Base-by-base conservation (phyloP, 148 eudicot species). In the Silene uniflora region DNA sequence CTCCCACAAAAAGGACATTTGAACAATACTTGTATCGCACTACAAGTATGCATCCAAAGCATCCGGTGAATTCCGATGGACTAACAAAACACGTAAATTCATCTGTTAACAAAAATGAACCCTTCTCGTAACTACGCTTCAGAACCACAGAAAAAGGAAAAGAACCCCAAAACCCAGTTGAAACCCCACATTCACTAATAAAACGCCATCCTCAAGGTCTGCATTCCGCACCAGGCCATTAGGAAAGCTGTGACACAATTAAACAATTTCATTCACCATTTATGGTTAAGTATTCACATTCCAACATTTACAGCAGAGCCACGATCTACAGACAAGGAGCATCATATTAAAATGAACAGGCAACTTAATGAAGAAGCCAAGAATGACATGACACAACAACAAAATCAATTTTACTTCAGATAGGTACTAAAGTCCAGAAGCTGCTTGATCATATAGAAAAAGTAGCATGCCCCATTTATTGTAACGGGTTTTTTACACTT, bases 161-260 rank as follows among this genome's bases (percentile, higher is more conserved):
- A 24, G 63, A 71, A 58, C 80, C 83, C 87, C 83, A 17, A 58
- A 83, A 80, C 84, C 86, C 84, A 55, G 81, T 75, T 82, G 80
- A 81, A 67, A 71, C 76, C 77, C 83, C 69, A 74, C 78, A 86
- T 75, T 84, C 82, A 85, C 68, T 77, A 74, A 81, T 79, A 80
- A 72, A 12, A 84, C 65, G 88, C 87, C 91, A 79, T 87, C 97
- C 84, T 87, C 91, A 92, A 87, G 85, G 88, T 89, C 93, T 86
- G 75, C 80, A 85, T 85, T 90, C 93, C 61, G 95, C 91, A 85
- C 91, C 90, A 83, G 89, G 89, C 84, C 84, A 81, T 82, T 83
- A 76, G 77, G 73, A 80, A 66, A 87, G 92, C 97, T 92, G 95
- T 89, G 87, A 89, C 81, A 92, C 85, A 83, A 90, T 87, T 83